phyloP scores from a whole-genome alignment of 208 protist species.

The Acanthamoeba castellanii region DNA sequence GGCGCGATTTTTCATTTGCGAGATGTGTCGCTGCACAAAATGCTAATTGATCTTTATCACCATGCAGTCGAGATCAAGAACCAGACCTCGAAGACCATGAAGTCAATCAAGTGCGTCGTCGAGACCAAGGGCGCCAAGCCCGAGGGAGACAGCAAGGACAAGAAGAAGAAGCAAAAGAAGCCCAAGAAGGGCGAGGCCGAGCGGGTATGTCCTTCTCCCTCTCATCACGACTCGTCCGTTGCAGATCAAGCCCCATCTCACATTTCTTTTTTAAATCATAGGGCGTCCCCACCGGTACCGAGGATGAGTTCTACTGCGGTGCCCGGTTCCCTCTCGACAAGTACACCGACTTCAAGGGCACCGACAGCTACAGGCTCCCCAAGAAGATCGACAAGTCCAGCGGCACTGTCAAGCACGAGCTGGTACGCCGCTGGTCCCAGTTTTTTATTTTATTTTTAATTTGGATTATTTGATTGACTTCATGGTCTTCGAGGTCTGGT shows the following conservation, averaged over 20 bases:
- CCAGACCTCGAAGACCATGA: conserved; percentile 37
- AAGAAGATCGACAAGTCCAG: conserved; percentile 53
- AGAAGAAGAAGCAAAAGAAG: conserved; percentile 29
- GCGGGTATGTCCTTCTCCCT: neutral
- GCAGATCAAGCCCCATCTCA: too few relatives aligned
- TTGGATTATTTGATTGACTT: neutral
- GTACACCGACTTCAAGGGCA: conserved; percentile 60
- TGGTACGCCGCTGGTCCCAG: neutral
- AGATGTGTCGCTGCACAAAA: neutral
- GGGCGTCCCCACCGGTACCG: conserved; percentile 47
- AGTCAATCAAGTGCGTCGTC: conserved; percentile 31
- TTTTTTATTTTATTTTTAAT: neutral
- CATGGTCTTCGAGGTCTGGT: conserved; percentile 37
- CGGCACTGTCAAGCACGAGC: conserved; percentile 20
- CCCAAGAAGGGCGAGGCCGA: conserved; percentile 45
- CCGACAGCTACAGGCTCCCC: conserved; percentile 24
- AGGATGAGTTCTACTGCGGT: conserved; percentile 49
- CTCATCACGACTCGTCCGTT: too few relatives aligned
- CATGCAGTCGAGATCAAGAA: conserved; percentile 45
- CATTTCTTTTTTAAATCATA: neutral
- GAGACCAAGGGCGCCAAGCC: conserved; percentile 1
- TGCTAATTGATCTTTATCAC: neutral
- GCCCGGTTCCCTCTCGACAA: conserved; percentile 54
- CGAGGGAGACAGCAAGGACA: neutral
- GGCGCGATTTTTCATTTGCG: neutral